A percentile compares a stretch with the other conserved stretches of the same genome.
These are phyloP conservation scores for Anisogramma anomala DNA, from an alignment of 2,329 filamentous ascomycete genomes.

Conservation along the genomic window DNA sequence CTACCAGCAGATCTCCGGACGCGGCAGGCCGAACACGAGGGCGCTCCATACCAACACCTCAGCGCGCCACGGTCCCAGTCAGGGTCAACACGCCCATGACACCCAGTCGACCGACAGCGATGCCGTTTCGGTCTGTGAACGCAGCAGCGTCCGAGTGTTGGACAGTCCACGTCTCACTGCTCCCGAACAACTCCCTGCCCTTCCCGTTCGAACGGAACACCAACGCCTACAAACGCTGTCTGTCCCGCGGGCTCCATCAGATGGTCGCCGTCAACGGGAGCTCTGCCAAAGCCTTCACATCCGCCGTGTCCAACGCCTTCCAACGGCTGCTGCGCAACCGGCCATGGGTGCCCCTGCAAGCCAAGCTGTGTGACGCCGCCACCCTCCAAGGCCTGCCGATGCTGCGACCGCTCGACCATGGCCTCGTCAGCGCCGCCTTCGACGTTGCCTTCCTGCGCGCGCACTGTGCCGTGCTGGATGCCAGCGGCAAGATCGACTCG, in stretches of 20 bases:
- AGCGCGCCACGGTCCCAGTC: not conserved
- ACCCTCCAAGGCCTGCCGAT: conserved; percentile 45
- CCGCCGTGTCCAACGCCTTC: conserved; percentile 39
- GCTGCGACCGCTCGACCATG: conserved; percentile 40
- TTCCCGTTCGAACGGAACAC: conserved; percentile 53
- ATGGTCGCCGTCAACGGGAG: conserved; percentile 42
- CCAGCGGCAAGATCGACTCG: conserved; percentile 44
- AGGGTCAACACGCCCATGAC: conserved; percentile 1
- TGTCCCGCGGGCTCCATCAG: conserved; percentile 48
- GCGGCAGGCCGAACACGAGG: conserved; percentile 7
- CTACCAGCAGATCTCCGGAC: not conserved
- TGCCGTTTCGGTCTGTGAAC: conserved; percentile 15
- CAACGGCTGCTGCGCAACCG: conserved; percentile 36
- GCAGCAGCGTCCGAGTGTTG: conserved; percentile 29
- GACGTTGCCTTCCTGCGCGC: conserved; percentile 39
- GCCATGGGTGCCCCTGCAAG: conserved; percentile 47
- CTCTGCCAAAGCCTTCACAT: conserved; percentile 36
- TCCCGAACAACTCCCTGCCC: conserved; percentile 41
- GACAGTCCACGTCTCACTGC: conserved; percentile 49
- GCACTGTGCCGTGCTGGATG: conserved; percentile 45
- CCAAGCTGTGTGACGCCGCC: conserved; percentile 44
- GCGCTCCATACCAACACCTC: conserved; percentile 16
- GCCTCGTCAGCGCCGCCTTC: conserved; percentile 31
- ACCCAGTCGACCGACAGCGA: conserved; percentile 16
- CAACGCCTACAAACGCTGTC: conserved; percentile 47